Percentiles rank a stretch among this genome's conserved stretches.
These are phyloP conservation scores for Pythium plurisporium DNA, from an alignment of 352 stramenopile species.

Conservation along the genomic window DNA sequence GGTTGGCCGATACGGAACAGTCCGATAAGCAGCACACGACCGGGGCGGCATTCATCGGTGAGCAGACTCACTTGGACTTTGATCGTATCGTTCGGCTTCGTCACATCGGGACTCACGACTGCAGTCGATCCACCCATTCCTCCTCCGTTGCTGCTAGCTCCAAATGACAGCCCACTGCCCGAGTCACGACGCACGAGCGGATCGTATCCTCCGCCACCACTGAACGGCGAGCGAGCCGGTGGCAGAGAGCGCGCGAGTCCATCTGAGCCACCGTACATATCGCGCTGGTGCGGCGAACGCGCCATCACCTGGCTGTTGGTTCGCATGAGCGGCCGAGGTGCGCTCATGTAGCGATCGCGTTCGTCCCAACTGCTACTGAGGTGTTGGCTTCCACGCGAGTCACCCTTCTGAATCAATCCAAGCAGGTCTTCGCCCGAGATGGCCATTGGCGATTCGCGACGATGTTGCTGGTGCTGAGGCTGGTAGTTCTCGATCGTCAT, in stretches of 20 bases:
- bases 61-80: conserved; percentile 66
- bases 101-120: conserved; percentile 48
- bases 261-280: conserved; percentile 7
- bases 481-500: conserved; percentile 13
- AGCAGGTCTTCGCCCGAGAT: conserved; percentile 29
- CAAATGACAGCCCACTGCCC: conserved; percentile 18
- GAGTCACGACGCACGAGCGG: conserved; percentile 13
- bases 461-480: conserved; percentile 17
- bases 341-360: conserved; percentile 15
- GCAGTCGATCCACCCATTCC: conserved; percentile 18
- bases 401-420: conserved; percentile 26
- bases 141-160: conserved; percentile 16
- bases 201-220: conserved; percentile 15
- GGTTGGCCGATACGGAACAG: conserved; percentile 72
- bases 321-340: conserved; percentile 11
- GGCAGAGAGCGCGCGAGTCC: conserved; percentile 16
- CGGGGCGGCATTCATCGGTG: conserved; percentile 49
- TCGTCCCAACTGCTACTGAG: conserved; percentile 24
- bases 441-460: conserved; percentile 1
- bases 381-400: background rate
- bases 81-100: conserved; percentile 74
- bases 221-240: conserved; percentile 10
- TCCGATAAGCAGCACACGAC: conserved; percentile 65
- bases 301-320: conserved; percentile 21
- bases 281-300: conserved; percentile 14